These are phyloP conservation scores for Fusarium xylarioides DNA, from an alignment of 2,329 filamentous ascomycete species.

Conservation along the genomic window DNA sequence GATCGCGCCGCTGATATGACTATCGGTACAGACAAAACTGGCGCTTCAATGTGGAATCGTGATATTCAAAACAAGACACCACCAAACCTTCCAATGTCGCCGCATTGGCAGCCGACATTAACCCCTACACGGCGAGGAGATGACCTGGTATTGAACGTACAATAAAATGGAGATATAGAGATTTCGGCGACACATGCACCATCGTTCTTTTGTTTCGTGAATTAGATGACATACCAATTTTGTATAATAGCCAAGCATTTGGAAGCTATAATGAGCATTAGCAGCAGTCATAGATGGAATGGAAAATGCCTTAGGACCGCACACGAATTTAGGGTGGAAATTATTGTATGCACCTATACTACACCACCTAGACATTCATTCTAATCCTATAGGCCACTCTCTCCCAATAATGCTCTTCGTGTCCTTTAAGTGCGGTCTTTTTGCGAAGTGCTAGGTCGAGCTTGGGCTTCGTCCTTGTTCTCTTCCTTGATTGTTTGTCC, in stretches of 20 bases:
- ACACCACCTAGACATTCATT: conserved; percentile 25
- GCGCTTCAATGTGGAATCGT: conserved; percentile 26
- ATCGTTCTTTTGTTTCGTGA: conserved; percentile 9
- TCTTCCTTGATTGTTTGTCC: conserved; percentile 51
- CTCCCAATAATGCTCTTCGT: not conserved
- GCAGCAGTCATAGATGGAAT: conserved; percentile 34
- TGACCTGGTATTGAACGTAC: conserved; percentile 69
- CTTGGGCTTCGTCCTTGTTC: conserved; percentile 37
- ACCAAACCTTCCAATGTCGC: conserved; percentile 28
- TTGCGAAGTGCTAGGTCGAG: conserved; percentile 3
- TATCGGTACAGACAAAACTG: conserved; percentile 39
- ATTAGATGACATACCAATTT: conserved; percentile 14
- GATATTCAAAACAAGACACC: conserved; percentile 17
- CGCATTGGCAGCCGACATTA: conserved; percentile 62
- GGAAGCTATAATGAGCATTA: conserved; percentile 35
- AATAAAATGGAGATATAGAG: conserved; percentile 43
- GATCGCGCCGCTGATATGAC: conserved; percentile 59
- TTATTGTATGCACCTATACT: conserved; percentile 39
- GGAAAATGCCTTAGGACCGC: conserved; percentile 11
- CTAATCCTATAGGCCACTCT: conserved; percentile 30
- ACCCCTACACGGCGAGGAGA: conserved; percentile 74
- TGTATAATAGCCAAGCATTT: conserved; percentile 39
- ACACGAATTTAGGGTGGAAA: conserved; percentile 17
- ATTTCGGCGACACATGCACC: conserved; percentile 8
- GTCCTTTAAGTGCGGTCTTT: conserved; percentile 1